phyloP scores from a whole-genome alignment of 2,329 filamentous ascomycete genomes.

The Xylariaceae sp. region DNA sequence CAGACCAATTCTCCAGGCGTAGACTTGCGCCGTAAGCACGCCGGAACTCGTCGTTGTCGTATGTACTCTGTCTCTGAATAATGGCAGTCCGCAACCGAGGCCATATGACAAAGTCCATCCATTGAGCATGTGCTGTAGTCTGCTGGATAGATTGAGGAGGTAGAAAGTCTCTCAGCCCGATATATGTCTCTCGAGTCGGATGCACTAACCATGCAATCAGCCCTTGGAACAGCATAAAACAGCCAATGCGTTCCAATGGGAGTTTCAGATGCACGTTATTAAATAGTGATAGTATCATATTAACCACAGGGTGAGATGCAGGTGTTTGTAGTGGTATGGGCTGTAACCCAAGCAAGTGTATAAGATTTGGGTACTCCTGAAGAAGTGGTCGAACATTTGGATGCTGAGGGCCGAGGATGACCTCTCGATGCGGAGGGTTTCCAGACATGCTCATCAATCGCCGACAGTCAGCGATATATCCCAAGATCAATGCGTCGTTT shows the following conservation, averaged over 20 bases:
- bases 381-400: constrained; percentile 35
- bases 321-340: constrained; percentile 15
- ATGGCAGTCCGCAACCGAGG: constrained; percentile 34
- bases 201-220: constrained; percentile 31
- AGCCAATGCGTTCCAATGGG: constrained; percentile 33
- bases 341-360: constrained; percentile 21
- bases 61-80: constrained; percentile 35
- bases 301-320: constrained; percentile 28
- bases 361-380: constrained; percentile 13
- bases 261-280: constrained; percentile 28
- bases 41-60: constrained; percentile 38
- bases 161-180: constrained; percentile 21
- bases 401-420: constrained; percentile 33
- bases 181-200: constrained; percentile 32
- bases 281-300: constrained; percentile 31
- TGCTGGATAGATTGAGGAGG: constrained; percentile 29
- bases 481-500: constrained; percentile 35
- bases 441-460: constrained; percentile 29
- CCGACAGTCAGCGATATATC: constrained; percentile 37
- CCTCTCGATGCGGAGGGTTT: constrained; percentile 20
- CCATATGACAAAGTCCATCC: constrained; percentile 35
- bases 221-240: constrained; percentile 33
- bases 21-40: constrained; percentile 34
- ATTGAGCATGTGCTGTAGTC: constrained; percentile 29
- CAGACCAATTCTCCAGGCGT: constrained; percentile 36